Conservation (phyloP, 2,329 filamentous ascomycete genomes). For the Aspergillus texensis region DNA sequence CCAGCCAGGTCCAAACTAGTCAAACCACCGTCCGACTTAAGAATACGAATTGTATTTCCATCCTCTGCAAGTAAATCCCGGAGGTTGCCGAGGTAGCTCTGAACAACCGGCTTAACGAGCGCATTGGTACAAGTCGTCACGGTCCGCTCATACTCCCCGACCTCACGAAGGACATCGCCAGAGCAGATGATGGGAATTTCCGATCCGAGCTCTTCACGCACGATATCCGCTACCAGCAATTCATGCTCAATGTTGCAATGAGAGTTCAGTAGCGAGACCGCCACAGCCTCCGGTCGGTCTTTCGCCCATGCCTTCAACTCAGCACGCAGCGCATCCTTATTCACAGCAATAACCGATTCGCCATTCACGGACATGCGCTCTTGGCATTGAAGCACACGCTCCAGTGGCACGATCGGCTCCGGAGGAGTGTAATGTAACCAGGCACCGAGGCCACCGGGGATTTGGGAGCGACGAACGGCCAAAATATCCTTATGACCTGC, state of each 20-base stretch:
- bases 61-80: constrained; percentile 43
- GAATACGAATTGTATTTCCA: constrained; percentile 50
- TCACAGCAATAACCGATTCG: constrained; percentile 43
- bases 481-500: constrained; percentile 55
- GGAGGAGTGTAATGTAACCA: constrained; percentile 55
- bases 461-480: constrained; percentile 51
- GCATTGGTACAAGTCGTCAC: constrained; percentile 53
- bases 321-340: constrained; percentile 42
- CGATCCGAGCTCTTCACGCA: constrained; percentile 48
- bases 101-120: constrained; percentile 52
- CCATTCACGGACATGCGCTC: constrained; percentile 51
- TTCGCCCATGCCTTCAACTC: constrained; percentile 42
- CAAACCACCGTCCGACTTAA: constrained; percentile 54
- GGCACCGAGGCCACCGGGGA: constrained; percentile 54
- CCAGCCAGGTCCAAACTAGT: constrained; percentile 50
- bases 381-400: constrained; percentile 49
- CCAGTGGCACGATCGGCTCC: constrained; percentile 52
- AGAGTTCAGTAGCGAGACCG: constrained; percentile 52
- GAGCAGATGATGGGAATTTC: constrained; percentile 50
- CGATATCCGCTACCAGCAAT: constrained; percentile 38
- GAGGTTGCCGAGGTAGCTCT: constrained; percentile 49
- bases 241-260: constrained; percentile 51
- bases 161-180: constrained; percentile 50
- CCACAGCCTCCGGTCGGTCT: constrained; percentile 49
- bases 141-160: constrained; percentile 54